Base-by-base conservation (phyloP, 2,329 filamentous ascomycete species). In the Xylaria polymorpha region DNA sequence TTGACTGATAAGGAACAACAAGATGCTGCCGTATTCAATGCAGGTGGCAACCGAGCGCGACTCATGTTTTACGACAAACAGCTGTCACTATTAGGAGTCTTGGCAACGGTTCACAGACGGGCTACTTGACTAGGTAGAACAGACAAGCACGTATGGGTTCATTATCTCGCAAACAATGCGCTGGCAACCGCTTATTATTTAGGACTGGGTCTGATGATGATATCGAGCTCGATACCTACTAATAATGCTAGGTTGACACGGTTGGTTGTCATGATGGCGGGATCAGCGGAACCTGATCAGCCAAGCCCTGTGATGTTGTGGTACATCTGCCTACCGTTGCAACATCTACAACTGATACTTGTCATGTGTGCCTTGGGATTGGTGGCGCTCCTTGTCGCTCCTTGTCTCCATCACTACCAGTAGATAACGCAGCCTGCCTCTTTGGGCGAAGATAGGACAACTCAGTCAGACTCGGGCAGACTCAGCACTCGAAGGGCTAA, bases 401-500 rank as follows among this genome's bases (percentile, higher is more conserved):
- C n/a, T n/a, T n/a, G n/a, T n/a, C n/a, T n/a, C 25, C 48, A 22
- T 58, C 5, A 43, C 35, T 37, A 37, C 35, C 35, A 37, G 25
- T 55, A 63, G 67, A 70, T 69, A 67, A 71, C 43, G 61, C 58
- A 70, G 67, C 67, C 65, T 72, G 64, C 70, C 67, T 66, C 55
- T 68, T 72, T 61, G 29, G 62, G 68, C 22, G 29, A 57, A 44
- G 55, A 66, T 63, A 62, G n/a, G 37, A 62, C 18, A 2, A 20
- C n/a, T 9, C 9, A 43, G 48, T 22, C 35, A 37, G 25, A 29
- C 35, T 37, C 9, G 43, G 15, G 43, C 29, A 20, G 10, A 57
- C 53, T 15, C 10, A 25, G 53, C 37, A 41, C 20, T 57, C 10
- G 3, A 2, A 22, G 55, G 20, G 9, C 25, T 9, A 3, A 1